Base-by-base conservation (phyloP, 140 eudicot genomes). In the Flaveria floridana region DNA sequence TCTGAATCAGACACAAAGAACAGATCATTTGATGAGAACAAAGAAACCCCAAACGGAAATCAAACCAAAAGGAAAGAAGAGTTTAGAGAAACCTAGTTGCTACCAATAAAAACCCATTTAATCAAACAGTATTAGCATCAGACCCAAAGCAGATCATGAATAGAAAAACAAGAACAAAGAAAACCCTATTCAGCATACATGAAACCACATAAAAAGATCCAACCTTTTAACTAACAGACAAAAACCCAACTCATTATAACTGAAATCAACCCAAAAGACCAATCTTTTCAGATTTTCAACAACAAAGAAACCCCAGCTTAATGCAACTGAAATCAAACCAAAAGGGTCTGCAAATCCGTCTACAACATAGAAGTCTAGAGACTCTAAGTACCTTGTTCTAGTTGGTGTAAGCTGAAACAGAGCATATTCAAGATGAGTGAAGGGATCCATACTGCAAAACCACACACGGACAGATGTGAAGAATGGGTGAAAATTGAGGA, bases 371-470 rank as follows among this genome's bases (percentile, higher is more conserved):
- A 51, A 21, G 10, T 3, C 28, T 10, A n/a, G 0, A 47, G 39
- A 58, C 6, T 2, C 16, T 30, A 41, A 69, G 71, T 86, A 89
- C 98, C 98, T 87, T 79, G 98, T 92, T 85, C 98, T 90, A 1
- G 98, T 89, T 47, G 98, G 98, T 9, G 98, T 92, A 84, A 92
- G 98, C 44, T 92, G 96, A 79, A 92, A 86, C 80, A 92, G 88
- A 72, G 95, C 95, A 77, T 92, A 89, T 68, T 92, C 96, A 69
- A 92, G 96, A 78, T 74, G 76, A 57, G 90, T 57, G 19, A 63
- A 26, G 5, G 91, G 84, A 82, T 89, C 98, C 98, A 92, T 92
- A 2, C 53, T 65, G 66, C 47, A 73, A 51, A 21, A 2, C 20
- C 41, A 56, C 69, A 73, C 7, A 73, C 19, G 28, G 26, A 77